phyloP scores from a whole-genome alignment of 2,329 filamentous ascomycete genomes.

The Venturiaceae sp. region DNA sequence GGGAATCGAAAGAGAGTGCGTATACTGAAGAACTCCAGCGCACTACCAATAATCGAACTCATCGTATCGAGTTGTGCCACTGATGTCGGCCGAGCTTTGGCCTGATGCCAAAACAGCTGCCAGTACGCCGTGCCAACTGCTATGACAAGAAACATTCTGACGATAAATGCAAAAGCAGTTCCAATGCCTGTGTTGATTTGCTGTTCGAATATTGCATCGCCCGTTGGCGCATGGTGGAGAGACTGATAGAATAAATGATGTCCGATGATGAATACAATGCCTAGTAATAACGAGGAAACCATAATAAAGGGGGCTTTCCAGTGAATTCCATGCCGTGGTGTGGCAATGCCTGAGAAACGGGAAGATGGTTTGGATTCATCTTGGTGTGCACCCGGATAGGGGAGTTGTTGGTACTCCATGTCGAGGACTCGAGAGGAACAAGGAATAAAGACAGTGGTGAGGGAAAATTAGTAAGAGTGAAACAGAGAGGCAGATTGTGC shows the following conservation, averaged over 20 bases:
- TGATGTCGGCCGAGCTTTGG: background rate
- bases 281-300: background rate
- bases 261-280: background rate
- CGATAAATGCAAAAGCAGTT: background rate
- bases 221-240: background rate
- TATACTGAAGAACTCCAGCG: background rate
- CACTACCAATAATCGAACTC: background rate
- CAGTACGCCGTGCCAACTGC: background rate
- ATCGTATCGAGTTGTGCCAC: background rate
- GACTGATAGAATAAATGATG: constrained; percentile 2
- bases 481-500: too few species aligned
- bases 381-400: background rate
- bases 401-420: background rate
- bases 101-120: background rate
- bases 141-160: background rate
- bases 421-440: too few species aligned
- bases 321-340: background rate
- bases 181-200: constrained; percentile 1
- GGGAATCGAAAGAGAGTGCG: background rate
- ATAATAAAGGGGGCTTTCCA: background rate
- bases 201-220: background rate
- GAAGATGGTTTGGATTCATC: background rate
- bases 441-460: too few species aligned
- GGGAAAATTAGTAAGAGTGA: too few species aligned
- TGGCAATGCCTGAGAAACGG: background rate